Evolutionary conservation across 257 asterid genomes (phyloP).

Genomic region (Fraxinus anomala): DNA sequence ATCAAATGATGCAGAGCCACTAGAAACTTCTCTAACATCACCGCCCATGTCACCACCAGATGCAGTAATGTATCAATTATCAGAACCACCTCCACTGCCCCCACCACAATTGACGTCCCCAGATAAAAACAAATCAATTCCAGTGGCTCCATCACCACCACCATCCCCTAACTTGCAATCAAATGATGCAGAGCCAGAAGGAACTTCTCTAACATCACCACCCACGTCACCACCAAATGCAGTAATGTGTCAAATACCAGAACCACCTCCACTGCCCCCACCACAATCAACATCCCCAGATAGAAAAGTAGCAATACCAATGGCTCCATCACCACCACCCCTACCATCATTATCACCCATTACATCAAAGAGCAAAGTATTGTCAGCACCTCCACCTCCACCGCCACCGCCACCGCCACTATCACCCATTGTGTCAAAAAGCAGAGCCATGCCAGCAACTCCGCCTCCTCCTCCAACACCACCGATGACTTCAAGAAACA

Average conservation of each 20-base stretch:
- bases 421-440: constrained; percentile 23
- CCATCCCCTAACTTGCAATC: constrained; percentile 29
- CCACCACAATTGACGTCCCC: background rate
- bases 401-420: constrained; percentile 45
- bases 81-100: constrained; percentile 18
- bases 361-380: background rate
- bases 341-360: background rate
- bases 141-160: constrained; percentile 22
- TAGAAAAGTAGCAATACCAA: constrained; percentile 4
- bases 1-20: constrained; percentile 21
- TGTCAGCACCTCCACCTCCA: constrained; percentile 22
- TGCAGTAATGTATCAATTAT: constrained; percentile 20
- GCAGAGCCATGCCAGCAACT: background rate
- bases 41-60: constrained; percentile 11
- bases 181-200: constrained; percentile 16
- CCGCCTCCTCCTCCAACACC: constrained; percentile 26
- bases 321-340: constrained; percentile 26
- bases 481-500: constrained; percentile 17
- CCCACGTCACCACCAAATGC: constrained; percentile 21
- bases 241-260: constrained; percentile 19
- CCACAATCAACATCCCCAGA: constrained; percentile 5
- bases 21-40: constrained; percentile 8
- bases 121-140: constrained; percentile 1
- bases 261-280: constrained; percentile 12
- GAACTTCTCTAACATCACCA: constrained; percentile 9